A percentile compares a stretch with the other conserved stretches of the same genome.
phyloP scores from a whole-genome alignment of 768 basidiomycete genomes.

The Trametes meyenii region DNA sequence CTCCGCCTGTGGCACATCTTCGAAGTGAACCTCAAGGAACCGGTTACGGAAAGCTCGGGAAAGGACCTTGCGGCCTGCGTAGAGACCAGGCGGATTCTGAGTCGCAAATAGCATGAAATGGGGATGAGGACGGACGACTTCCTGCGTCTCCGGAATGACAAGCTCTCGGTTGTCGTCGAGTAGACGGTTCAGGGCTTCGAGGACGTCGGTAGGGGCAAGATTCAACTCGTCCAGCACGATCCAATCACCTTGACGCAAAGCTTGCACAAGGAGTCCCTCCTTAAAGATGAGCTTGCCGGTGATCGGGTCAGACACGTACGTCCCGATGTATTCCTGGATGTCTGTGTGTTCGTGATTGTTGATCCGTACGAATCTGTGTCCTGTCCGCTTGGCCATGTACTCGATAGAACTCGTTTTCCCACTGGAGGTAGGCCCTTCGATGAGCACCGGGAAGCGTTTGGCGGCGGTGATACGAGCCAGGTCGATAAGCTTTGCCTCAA shows the following conservation, averaged over 20 bases:
- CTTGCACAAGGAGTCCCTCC: slow-evolving; percentile 92
- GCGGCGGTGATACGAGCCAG: slow-evolving; percentile 91
- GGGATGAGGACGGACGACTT: slow-evolving; percentile 90
- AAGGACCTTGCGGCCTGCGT: slow-evolving; percentile 91
- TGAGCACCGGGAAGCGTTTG: slow-evolving; percentile 88
- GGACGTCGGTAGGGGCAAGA: slow-evolving; percentile 94
- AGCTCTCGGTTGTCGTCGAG: slow-evolving; percentile 98
- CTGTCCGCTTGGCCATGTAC: slow-evolving; percentile 89
- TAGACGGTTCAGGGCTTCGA: slow-evolving; percentile 95
- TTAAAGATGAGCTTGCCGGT: slow-evolving; percentile 95
- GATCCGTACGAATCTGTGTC: slow-evolving; percentile 95
- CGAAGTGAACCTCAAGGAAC: slow-evolving; percentile 96
- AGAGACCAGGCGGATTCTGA: slow-evolving; percentile 95
- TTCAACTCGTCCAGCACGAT: slow-evolving; percentile 98
- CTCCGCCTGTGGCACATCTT: slow-evolving; percentile 93
- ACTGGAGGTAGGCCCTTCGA: slow-evolving; percentile 96
- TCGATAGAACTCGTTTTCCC: slow-evolving; percentile 98
- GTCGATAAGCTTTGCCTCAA: slow-evolving; percentile 91
- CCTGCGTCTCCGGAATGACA: slow-evolving; percentile 93
- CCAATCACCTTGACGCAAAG: slow-evolving; percentile 92
- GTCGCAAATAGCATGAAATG: slow-evolving; percentile 99
- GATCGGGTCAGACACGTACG: slow-evolving; percentile 89
- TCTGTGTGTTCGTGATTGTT: slow-evolving; percentile 99
- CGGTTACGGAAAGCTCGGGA: slow-evolving; percentile 97
- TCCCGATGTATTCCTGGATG: slow-evolving; percentile 97